Evolutionary conservation across 441 rosid species (phyloP), one percentile per base, ranked within the genome.

Genomic region (Populus hybrid): DNA sequence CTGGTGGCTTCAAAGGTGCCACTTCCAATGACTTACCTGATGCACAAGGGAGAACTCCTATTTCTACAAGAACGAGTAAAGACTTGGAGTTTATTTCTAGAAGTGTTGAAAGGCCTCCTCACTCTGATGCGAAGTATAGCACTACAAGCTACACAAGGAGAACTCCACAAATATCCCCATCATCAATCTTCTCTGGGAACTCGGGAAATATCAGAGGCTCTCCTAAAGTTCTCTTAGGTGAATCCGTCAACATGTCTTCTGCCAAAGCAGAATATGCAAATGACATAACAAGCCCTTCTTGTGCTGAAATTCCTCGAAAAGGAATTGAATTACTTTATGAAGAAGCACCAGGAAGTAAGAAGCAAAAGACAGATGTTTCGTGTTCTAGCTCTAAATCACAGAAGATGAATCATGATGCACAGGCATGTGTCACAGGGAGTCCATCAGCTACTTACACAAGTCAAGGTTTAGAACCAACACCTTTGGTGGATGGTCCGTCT

Each of bases 111-210:
- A 83, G 32, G 79, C 80, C 87, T 75, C 67, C 85, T 68, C 72
- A 79, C 65, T 81, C 81, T 46, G 86, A 67, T 70, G 74, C 80
- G 34, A 82, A 77, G 81, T 77, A 68, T 40, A 74, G 74, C 81
- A 80, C 82, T 40, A 6, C 75, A 74, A 88, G 84, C 85, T 89
- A 88, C 82, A 71, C 87, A 50, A 88, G 94, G 85, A 91, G 82
- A 83, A 80, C 85, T 24, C 83, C 80, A 34, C 78, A 68, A 75
- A 85, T 69, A 77, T 81, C 87, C 11, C 75, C 91, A 42, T 82
- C 79, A 63, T 77, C 90, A 79, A 50, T 81, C 69, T 88, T 81
- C 80, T 79, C 81, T 34, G 81, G 81, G 70, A 84, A 84, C 69
- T 76, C 82, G 18, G 77, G 84, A 69, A 78, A 71, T 74, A 57